Evolutionary conservation across 2,329 filamentous ascomycete genomes (phyloP).

Genomic region (Colletotrichum sp.): DNA sequence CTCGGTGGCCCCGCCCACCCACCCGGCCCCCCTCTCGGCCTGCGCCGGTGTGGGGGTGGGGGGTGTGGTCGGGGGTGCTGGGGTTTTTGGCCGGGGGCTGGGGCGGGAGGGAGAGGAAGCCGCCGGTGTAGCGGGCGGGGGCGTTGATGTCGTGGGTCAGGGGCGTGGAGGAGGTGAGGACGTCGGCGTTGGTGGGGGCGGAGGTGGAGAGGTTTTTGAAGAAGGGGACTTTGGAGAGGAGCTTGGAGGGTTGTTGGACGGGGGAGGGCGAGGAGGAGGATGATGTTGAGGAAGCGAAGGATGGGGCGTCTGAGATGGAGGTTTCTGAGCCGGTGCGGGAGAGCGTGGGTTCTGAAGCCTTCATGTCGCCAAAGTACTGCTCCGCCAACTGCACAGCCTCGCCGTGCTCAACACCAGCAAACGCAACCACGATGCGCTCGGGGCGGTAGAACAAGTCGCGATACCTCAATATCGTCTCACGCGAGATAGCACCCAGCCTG

Average conservation of each 20-base stretch:
- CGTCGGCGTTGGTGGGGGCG: slow-evolving; percentile 65
- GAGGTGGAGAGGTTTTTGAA: slow-evolving; percentile 88
- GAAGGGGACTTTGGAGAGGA: slow-evolving; percentile 86
- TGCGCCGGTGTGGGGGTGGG: too few relatives aligned
- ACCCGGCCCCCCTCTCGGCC: too few relatives aligned
- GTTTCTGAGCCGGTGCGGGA: slow-evolving; percentile 66
- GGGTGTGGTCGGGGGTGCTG: slow-evolving; percentile 79
- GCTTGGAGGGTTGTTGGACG: slow-evolving; percentile 58
- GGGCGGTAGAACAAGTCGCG: slow-evolving; percentile 84
- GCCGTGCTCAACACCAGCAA: slow-evolving; percentile 86
- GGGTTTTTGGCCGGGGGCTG: slow-evolving; percentile 81
- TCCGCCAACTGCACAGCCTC: slow-evolving; percentile 82
- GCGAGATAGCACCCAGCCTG: slow-evolving; percentile 76
- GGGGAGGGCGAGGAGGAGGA: slow-evolving; percentile 38
- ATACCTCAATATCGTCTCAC: slow-evolving; percentile 77
- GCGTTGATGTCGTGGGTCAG: slow-evolving; percentile 59
- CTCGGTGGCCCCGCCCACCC: too few relatives aligned
- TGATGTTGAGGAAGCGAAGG: neutral
- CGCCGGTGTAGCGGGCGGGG: slow-evolving; percentile 88
- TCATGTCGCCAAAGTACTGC: slow-evolving; percentile 93
- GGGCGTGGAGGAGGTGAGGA: slow-evolving; percentile 42
- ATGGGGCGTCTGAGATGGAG: slow-evolving; percentile 31
- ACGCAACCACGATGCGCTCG: slow-evolving; percentile 91
- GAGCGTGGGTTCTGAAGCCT: slow-evolving; percentile 52
- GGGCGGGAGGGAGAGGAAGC: slow-evolving; percentile 84